Base-by-base conservation (phyloP, 1,139 yeast species). In the Blastobotrys serpentis region DNA sequence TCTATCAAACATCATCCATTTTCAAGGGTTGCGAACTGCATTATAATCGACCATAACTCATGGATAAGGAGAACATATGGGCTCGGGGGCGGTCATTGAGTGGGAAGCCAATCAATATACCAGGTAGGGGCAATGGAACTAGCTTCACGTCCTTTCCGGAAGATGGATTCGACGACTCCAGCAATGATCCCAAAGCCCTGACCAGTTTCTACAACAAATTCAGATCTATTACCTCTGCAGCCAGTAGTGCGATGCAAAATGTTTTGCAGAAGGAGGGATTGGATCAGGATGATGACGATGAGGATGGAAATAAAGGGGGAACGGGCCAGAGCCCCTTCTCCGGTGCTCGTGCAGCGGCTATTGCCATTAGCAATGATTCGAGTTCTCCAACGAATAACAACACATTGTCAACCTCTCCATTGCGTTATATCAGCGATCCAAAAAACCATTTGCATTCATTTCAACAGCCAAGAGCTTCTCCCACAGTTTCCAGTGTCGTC, bases 121-220 rank as follows among this genome's bases (percentile, higher is more conserved):
- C 32, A n/a, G 30, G 30, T n/a, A 21, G 33, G 16, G 6, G 13
- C 5, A 25, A 25, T 25, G 42, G 32, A 10, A 16, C 45, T 23
- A 16, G 32, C 13, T 48, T 62, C 47, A 61, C 64, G 4, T 58
- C 63, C 18, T 62, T 62, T 42, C 66, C 66, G 7, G 55, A 53
- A 18, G 61, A 55, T 26, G 54, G 59, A 2, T 57, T 59, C 42
- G 50, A 53, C 6, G 66, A 62, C 33, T 39, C 56, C n/a, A 50
- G 50, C 1, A 43, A 43, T 7, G 63, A 60, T 39, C 51, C 58
- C 14, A 54, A 56, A 21, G 42, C 56, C 4, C 42, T 62, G 25
- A 53, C 63, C 2, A 55, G 51, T 36, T 54, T 62, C 43, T 61
- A 61, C 48, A 53, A 53, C 26, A 56, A 55, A 42, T 53, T 63